Evolutionary conservation across 2,329 filamentous ascomycete species (phyloP).

Genomic region (Beauveria asiatica): DNA sequence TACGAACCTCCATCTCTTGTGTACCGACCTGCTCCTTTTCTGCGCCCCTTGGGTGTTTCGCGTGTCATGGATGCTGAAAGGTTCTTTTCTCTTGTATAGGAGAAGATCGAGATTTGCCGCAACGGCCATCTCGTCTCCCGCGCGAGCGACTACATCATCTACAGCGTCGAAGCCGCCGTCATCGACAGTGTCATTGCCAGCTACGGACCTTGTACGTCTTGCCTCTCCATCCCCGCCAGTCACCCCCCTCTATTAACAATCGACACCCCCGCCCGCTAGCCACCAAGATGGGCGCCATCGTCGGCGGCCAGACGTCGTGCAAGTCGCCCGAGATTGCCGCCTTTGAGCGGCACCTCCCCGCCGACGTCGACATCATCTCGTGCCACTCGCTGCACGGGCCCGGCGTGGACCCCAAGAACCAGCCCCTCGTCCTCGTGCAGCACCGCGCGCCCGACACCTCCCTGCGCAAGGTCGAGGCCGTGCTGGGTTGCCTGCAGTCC

Average conservation of each 20-base stretch:
- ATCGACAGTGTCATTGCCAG: slow-evolving; percentile 80
- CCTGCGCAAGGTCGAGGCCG: slow-evolving; percentile 68
- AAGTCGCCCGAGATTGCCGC: slow-evolving; percentile 93
- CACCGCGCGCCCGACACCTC: slow-evolving; percentile 76
- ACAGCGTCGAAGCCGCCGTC: slow-evolving; percentile 90
- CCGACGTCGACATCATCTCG: slow-evolving; percentile 86
- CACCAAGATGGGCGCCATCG: slow-evolving; percentile 89
- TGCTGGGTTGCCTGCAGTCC: slow-evolving; percentile 75
- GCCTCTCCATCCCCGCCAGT: neutral
- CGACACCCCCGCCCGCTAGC: slow-evolving; percentile 41
- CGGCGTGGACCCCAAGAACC: slow-evolving; percentile 75
- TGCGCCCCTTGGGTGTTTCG: slow-evolving; percentile 16
- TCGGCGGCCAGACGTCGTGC: slow-evolving; percentile 96
- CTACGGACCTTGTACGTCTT: slow-evolving; percentile 81
- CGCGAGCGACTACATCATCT: slow-evolving; percentile 96
- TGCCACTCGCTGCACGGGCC: slow-evolving; percentile 96
- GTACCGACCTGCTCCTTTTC: slow-evolving; percentile 3
- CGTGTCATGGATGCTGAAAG: slow-evolving; percentile 38
- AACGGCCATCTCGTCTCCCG: slow-evolving; percentile 96
- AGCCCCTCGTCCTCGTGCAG: slow-evolving; percentile 88
- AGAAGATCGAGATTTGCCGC: slow-evolving; percentile 75
- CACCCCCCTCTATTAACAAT: slow-evolving; percentile 9
- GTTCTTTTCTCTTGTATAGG: slow-evolving; percentile 44
- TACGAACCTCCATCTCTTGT: slow-evolving; percentile 43
- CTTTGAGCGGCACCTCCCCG: slow-evolving; percentile 80